A percentile compares a stretch with the other conserved stretches of the same genome.
Evolutionary conservation across 495 filamentous ascomycete genomes (phyloP).

Genomic region (Aspergillus kassunensis): DNA sequence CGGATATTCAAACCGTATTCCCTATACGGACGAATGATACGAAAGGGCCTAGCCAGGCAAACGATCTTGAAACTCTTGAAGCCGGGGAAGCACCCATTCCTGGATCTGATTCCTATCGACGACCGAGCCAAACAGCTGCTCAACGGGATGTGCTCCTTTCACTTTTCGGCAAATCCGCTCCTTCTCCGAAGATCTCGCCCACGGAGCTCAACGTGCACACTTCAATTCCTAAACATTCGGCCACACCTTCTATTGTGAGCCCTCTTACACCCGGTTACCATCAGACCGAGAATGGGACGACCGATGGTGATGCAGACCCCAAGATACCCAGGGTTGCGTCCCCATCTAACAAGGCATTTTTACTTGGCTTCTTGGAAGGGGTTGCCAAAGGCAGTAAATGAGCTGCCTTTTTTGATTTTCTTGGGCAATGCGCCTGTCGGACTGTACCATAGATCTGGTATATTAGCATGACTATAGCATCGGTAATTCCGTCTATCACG

Average conservation of each 20-base stretch:
- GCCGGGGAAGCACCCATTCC: slow-evolving; percentile 3
- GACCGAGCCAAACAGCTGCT: slow-evolving; percentile 48
- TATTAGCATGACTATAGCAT: background rate
- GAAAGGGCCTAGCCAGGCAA: slow-evolving; percentile 13
- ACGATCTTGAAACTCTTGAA: background rate
- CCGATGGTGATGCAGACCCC: slow-evolving; percentile 45
- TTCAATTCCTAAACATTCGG: slow-evolving; percentile 16
- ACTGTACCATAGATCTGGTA: background rate
- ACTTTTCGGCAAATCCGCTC: slow-evolving; percentile 60
- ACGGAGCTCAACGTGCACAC: slow-evolving; percentile 25
- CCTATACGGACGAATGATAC: slow-evolving; percentile 16
- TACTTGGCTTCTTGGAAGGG: slow-evolving; percentile 69
- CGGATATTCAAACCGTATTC: slow-evolving; percentile 24
- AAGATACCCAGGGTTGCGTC: slow-evolving; percentile 49
- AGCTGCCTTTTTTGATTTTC: background rate
- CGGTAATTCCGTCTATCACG: background rate
- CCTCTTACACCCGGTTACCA: slow-evolving; percentile 44
- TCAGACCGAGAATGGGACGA: slow-evolving; percentile 29
- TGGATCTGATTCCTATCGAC: slow-evolving; percentile 31
- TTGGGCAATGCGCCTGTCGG: background rate
- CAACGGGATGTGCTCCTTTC: slow-evolving; percentile 68
- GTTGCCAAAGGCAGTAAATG: slow-evolving; percentile 48
- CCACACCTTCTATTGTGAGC: slow-evolving; percentile 35
- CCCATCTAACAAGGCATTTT: slow-evolving; percentile 68
- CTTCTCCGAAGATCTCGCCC: slow-evolving; percentile 23